Percentiles rank a stretch among this genome's conserved stretches.
Evolutionary conservation across 1,284 basidiomycete species (phyloP).

Genomic region (Ustilago crameri): DNA sequence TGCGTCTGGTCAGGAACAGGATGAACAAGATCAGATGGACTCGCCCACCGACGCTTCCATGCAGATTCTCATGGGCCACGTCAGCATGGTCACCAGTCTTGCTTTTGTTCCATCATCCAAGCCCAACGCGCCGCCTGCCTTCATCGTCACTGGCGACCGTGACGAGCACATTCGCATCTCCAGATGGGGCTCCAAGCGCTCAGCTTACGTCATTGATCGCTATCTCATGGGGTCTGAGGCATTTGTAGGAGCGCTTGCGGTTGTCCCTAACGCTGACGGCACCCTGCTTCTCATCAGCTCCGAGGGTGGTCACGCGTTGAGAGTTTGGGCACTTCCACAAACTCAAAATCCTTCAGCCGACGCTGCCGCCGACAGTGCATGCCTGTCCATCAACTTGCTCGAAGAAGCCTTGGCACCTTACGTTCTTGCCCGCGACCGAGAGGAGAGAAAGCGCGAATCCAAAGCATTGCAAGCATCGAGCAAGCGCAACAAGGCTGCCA

Average conservation of each 20-base stretch:
- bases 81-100: slow-evolving; percentile 60
- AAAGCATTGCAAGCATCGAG: slow-evolving; percentile 25
- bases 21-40: slow-evolving; percentile 50
- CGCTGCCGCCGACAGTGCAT: slow-evolving; percentile 18
- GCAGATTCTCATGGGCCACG: slow-evolving; percentile 59
- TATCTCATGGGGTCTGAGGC: slow-evolving; percentile 57
- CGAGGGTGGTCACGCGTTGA: slow-evolving; percentile 54
- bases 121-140: slow-evolving; percentile 21
- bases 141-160: slow-evolving; percentile 61
- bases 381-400: slow-evolving; percentile 41
- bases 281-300: slow-evolving; percentile 44
- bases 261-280: slow-evolving; percentile 31
- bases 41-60: slow-evolving; percentile 43
- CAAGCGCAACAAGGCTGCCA: slow-evolving; percentile 44
- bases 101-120: slow-evolving; percentile 44
- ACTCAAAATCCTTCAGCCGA: slow-evolving; percentile 7
- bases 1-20: neutral
- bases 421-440: slow-evolving; percentile 45
- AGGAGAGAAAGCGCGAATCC: slow-evolving; percentile 44
- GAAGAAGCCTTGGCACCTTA: slow-evolving; percentile 28
- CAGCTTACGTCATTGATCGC: slow-evolving; percentile 57
- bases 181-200: slow-evolving; percentile 57
- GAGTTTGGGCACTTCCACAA: slow-evolving; percentile 51
- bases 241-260: slow-evolving; percentile 55
- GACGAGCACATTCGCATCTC: slow-evolving; percentile 67